These are phyloP conservation scores for Triadica sebifera DNA, from an alignment of 345 rosid genomes.

Conservation along the genomic window DNA sequence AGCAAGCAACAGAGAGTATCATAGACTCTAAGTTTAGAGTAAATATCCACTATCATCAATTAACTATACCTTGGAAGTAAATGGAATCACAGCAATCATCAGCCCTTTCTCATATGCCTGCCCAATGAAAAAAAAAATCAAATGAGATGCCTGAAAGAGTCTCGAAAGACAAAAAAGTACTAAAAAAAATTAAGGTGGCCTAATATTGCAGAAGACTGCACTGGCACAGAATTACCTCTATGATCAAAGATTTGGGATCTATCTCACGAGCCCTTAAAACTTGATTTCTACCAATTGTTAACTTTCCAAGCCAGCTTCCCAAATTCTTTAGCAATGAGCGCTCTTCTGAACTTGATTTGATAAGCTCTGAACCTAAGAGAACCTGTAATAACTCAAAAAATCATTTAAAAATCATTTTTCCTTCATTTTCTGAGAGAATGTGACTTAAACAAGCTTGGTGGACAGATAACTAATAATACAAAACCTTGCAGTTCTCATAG, in stretches of 20 bases:
- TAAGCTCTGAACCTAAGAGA: slow-evolving; percentile 93
- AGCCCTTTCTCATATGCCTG: slow-evolving; percentile 98
- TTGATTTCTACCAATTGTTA: slow-evolving; percentile 93
- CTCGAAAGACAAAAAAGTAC: background rate
- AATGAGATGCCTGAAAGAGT: background rate
- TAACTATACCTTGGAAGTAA: slow-evolving; percentile 81
- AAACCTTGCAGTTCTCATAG: slow-evolving; percentile 98
- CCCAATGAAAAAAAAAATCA: slow-evolving; percentile 4
- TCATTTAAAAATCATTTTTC: background rate
- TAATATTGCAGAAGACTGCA: background rate
- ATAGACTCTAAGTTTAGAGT: slow-evolving; percentile 14
- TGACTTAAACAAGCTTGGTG: too few species aligned
- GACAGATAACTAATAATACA: background rate
- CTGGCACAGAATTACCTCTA: slow-evolving; percentile 54
- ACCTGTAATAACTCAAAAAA: slow-evolving; percentile 49
- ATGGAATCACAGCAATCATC: slow-evolving; percentile 99
- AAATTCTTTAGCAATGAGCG: slow-evolving; percentile 90
- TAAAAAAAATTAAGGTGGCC: background rate
- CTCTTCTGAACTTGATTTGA: slow-evolving; percentile 96
- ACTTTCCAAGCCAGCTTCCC: slow-evolving; percentile 99
- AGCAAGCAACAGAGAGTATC: slow-evolving; percentile 16
- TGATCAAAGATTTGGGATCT: slow-evolving; percentile 95
- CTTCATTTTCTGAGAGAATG: background rate
- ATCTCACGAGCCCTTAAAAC: slow-evolving; percentile 93
- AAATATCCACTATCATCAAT: slow-evolving; percentile 2